Conservation (phyloP, 169 alveolate species). For the Neospora caninum region DNA sequence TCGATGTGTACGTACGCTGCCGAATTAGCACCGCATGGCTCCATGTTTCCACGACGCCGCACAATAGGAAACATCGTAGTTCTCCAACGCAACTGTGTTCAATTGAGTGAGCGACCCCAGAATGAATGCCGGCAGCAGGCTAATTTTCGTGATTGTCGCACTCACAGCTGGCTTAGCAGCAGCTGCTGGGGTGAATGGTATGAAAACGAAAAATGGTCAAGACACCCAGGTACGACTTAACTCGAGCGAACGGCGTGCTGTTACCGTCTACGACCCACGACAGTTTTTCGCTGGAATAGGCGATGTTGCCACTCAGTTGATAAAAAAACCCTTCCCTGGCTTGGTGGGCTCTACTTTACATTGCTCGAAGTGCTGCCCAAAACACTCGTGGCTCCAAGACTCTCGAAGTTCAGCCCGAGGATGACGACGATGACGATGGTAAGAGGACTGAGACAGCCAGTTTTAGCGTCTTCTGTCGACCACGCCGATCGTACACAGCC, state of each 20-base stretch:
- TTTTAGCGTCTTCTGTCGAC: not conserved
- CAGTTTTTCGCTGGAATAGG: not conserved
- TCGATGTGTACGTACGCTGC: not conserved
- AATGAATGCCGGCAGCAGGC: not conserved
- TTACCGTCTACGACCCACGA: not conserved
- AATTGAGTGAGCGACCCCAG: not conserved
- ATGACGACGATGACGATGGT: conserved; percentile 29
- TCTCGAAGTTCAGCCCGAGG: conserved; percentile 23
- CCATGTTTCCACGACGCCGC: too few relatives aligned
- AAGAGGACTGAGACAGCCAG: not conserved
- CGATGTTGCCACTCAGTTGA: not conserved
- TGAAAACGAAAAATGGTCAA: not conserved
- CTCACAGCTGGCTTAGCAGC: not conserved
- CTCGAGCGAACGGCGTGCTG: not conserved
- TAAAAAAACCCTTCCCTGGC: not conserved
- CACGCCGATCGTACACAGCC: not conserved
- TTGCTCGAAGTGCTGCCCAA: not conserved
- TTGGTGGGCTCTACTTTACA: not conserved
- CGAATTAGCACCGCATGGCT: not conserved
- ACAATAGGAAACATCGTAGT: not conserved
- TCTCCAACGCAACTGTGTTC: not conserved
- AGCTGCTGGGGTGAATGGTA: not conserved
- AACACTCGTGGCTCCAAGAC: not conserved
- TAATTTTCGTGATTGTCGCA: not conserved
- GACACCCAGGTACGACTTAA: not conserved